Evolutionary conservation across 1,139 yeast genomes (phyloP).

Genomic region (Kurtzmaniella quercitrusa): DNA sequence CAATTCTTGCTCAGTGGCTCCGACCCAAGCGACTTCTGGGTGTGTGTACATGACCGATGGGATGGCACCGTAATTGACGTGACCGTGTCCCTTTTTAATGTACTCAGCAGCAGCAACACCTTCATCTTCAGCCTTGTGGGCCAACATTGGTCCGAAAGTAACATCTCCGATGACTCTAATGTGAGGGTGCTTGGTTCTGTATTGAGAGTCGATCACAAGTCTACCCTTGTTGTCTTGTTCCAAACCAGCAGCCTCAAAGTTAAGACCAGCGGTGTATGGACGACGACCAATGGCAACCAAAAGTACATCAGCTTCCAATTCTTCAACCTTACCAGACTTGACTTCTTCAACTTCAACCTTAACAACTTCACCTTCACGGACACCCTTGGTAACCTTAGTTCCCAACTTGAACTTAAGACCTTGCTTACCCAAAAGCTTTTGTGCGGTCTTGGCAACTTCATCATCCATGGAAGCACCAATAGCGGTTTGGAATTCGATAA

Average conservation of each 20-base stretch:
- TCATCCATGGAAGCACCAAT: constrained; percentile 97
- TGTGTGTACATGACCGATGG: constrained; percentile 99
- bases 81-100: constrained; percentile 92
- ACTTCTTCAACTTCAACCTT: constrained; percentile 85
- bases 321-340: constrained; percentile 78
- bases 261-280: constrained; percentile 89
- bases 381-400: constrained; percentile 86
- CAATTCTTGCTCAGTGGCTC: constrained; percentile 92
- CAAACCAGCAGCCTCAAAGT: constrained; percentile 82
- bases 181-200: constrained; percentile 87
- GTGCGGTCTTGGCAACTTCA: constrained; percentile 87
- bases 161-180: constrained; percentile 98
- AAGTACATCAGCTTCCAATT: constrained; percentile 84
- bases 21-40: constrained; percentile 99
- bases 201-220: constrained; percentile 89
- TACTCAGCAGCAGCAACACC: constrained; percentile 98
- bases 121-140: constrained; percentile 99
- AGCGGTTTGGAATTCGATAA: constrained; percentile 83
- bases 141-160: constrained; percentile 98
- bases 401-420: constrained; percentile 91
- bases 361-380: constrained; percentile 83
- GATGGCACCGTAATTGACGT: constrained; percentile 95
- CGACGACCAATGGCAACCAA: constrained; percentile 98
- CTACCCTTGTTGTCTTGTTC: constrained; percentile 92
- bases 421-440: constrained; percentile 88